Conservation (phyloP, 179 eudicot genomes). For the Nepenthes alata region DNA sequence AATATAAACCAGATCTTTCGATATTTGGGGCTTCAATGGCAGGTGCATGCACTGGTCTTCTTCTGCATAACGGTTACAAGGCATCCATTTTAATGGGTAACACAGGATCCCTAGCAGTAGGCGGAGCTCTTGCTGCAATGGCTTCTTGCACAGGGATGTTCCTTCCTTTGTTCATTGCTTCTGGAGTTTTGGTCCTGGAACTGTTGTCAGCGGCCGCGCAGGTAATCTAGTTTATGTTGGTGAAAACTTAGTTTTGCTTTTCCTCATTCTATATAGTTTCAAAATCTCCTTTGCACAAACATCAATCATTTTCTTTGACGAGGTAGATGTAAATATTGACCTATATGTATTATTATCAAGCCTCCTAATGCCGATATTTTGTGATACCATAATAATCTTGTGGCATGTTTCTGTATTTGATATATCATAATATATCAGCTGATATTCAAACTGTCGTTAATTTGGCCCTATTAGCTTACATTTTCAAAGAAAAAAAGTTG, state of each 20-base stretch:
- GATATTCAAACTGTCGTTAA: no score
- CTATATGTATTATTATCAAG: no score
- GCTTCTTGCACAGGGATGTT: constrained; percentile 97
- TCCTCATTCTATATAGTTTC: background rate
- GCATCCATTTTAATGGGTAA: constrained; percentile 87
- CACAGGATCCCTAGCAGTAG: constrained; percentile 80
- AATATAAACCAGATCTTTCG: constrained; percentile 40
- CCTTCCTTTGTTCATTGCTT: constrained; percentile 65
- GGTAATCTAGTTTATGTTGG: constrained; percentile 24
- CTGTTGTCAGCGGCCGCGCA: constrained; percentile 44
- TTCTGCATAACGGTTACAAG: constrained; percentile 67
- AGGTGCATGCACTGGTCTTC: constrained; percentile 92
- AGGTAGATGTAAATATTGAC: no score
- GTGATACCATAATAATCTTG: background rate
- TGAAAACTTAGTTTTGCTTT: background rate
- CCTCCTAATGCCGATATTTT: background rate
- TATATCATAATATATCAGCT: no score
- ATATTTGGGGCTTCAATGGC: constrained; percentile 95
- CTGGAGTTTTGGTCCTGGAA: constrained; percentile 63
- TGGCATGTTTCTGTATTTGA: background rate
- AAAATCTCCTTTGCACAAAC: no score
- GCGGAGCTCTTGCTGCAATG: constrained; percentile 95
- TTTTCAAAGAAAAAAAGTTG: no score
- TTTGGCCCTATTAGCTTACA: no score
- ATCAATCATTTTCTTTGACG: no score